Base-by-base conservation (phyloP, 371 early-diverging fungal genomes). In the Syncephalastrum racemosum region DNA sequence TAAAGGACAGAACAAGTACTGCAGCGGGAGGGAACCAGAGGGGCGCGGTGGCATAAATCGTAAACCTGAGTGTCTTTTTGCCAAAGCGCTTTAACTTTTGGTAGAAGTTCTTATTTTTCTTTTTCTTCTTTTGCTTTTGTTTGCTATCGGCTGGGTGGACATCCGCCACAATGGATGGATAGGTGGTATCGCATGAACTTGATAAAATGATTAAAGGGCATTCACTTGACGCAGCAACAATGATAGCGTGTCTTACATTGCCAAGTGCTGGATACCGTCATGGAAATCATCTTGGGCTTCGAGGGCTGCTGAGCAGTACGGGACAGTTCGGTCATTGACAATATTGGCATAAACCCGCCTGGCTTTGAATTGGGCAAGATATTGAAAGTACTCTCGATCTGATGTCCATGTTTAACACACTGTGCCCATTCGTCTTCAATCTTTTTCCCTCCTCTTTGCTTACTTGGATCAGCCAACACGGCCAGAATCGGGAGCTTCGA, bases 271-370 rank as follows among this genome's bases (percentile, higher is more conserved):
- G 1, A 73, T 59, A 5, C 71, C 62, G 12, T 63, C 47, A 46
- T 22, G 43, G 41, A 83, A 81, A n/a, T 83, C 81, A 56, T 88
- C 69, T n/a, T 60, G 61, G 24, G 66, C 54, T 25, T 77, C 69
- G 47, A 88, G 75, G 4, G 82, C 79, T 16, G 86, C 82, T 4
- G 86, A 86, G 79, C 81, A 82, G 58, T 81, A 88, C 4, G 84
- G 80, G 0, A 90, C 90, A 0, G 84, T 82, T 10, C 83, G 79
- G 65, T 92, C 93, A 63, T 86, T 85, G 3, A 60, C 56, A 2
- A 82, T 69, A 57, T 92, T 92, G n/a, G 87, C 89, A 64, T 86
- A 90, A 4, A 76, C 31, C 1, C 78, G 63, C 25, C 84, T 53
- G 12, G 59, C 45, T 46, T 81, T 77, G 58, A 85, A 83, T 27